A percentile compares a stretch with the other conserved stretches of the same genome.
These are phyloP conservation scores for Talaromyces piceae DNA, from an alignment of 2,329 filamentous ascomycete genomes.

Conservation along the genomic window DNA sequence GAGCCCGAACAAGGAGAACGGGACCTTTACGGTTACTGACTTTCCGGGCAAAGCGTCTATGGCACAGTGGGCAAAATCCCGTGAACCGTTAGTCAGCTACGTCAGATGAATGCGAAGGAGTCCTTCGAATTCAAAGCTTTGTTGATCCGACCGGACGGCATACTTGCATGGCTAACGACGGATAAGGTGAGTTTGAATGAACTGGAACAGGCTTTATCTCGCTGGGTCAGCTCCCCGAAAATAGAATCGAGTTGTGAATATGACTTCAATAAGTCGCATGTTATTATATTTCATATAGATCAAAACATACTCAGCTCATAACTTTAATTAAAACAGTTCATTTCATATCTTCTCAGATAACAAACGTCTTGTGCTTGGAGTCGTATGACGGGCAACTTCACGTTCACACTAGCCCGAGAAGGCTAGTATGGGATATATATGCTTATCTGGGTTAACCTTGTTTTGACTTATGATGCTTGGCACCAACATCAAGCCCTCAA, in stretches of 20 bases:
- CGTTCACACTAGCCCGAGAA: neutral
- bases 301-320: neutral
- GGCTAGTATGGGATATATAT: neutral
- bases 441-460: neutral
- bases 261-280: neutral
- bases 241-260: neutral
- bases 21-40: conserved; percentile 16
- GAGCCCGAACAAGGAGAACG: conserved; percentile 21
- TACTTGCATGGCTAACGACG: conserved; percentile 44
- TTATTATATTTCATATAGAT: neutral
- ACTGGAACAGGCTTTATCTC: neutral
- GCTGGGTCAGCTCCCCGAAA: neutral
- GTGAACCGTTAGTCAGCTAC: neutral
- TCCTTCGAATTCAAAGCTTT: conserved; percentile 18
- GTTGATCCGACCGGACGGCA: conserved; percentile 26
- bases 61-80: neutral
- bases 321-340: neutral
- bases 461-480: neutral
- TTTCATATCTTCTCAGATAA: neutral
- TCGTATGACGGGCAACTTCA: neutral
- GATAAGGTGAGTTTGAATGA: conserved; percentile 20
- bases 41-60: neutral
- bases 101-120: conserved; percentile 4
- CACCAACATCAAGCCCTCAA: neutral
- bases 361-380: too few relatives aligned